A percentile compares a stretch with the other conserved stretches of the same genome.
Conservation (phyloP, 129 eudicot species). For the Chrysanthemum lavandulifolium region DNA sequence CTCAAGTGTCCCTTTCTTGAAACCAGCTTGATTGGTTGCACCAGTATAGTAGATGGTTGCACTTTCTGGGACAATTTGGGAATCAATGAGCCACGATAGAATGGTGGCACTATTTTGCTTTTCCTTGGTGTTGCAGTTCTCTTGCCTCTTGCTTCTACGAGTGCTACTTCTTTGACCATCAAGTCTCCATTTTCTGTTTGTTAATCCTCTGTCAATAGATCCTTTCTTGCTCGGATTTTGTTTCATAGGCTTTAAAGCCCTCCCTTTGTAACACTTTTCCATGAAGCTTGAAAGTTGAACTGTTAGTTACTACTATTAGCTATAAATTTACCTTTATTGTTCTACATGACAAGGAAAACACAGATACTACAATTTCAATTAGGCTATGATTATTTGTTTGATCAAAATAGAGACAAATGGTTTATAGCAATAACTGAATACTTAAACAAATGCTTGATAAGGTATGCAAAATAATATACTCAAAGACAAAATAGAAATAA, state of each 20-base stretch:
- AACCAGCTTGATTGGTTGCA: neutral
- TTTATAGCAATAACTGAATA: neutral
- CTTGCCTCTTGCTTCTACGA: slow-evolving; percentile 19
- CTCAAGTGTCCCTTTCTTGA: slow-evolving; percentile 36
- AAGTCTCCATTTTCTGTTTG: neutral
- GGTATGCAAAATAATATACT: slow-evolving; percentile 12
- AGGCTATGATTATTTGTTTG: slow-evolving; percentile 5
- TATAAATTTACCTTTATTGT: neutral
- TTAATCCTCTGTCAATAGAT: slow-evolving; percentile 3
- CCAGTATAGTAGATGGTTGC: slow-evolving; percentile 24
- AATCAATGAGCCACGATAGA: slow-evolving; percentile 49
- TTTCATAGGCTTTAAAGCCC: slow-evolving; percentile 14
- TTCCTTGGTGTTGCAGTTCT: slow-evolving; percentile 3
- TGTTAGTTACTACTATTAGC: neutral
- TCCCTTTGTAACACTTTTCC: slow-evolving; percentile 24
- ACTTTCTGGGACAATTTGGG: slow-evolving; percentile 26
- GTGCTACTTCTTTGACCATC: slow-evolving; percentile 9
- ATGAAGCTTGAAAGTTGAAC: slow-evolving; percentile 4
- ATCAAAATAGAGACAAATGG: neutral
- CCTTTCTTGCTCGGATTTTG: slow-evolving; percentile 12
- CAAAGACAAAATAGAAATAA: neutral
- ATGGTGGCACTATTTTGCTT: slow-evolving; percentile 31
- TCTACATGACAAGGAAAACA: slow-evolving; percentile 1
- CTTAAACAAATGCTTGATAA: neutral
- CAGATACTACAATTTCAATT: neutral